A percentile compares a stretch with the other conserved stretches of the same genome.
phyloP scores from a whole-genome alignment of 768 basidiomycete genomes.

The Panaeolus cyanescens region DNA sequence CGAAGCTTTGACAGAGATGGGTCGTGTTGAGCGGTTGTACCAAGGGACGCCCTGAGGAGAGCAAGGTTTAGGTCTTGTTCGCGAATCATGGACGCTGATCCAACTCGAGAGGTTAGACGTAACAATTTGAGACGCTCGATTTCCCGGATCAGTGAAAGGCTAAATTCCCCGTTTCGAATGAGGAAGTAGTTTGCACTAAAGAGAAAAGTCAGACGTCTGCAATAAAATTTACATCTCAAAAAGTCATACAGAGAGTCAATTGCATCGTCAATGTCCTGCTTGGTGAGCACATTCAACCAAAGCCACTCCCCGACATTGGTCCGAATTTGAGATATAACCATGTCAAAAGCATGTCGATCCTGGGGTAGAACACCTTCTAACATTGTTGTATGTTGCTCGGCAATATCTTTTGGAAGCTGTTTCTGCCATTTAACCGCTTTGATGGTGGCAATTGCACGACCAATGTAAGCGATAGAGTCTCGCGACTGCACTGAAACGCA shows the following conservation, averaged over 20 bases:
- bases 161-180: constrained; percentile 86
- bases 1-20: constrained; percentile 71
- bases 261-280: constrained; percentile 79
- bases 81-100: constrained; percentile 73
- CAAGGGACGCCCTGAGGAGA: constrained; percentile 83
- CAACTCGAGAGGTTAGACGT: constrained; percentile 68
- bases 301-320: constrained; percentile 91
- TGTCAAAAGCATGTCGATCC: constrained; percentile 77
- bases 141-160: constrained; percentile 81
- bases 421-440: constrained; percentile 78
- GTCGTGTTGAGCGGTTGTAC: constrained; percentile 87
- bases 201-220: constrained; percentile 13
- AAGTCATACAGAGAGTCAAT: constrained; percentile 78
- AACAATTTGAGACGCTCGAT: constrained; percentile 83
- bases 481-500: constrained; percentile 72
- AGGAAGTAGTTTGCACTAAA: constrained; percentile 87
- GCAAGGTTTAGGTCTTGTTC: constrained; percentile 91
- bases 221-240: constrained; percentile 1
- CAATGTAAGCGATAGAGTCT: constrained; percentile 86
- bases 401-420: constrained; percentile 70
- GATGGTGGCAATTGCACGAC: constrained; percentile 83
- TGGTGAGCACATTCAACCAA: constrained; percentile 87
- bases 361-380: constrained; percentile 71
- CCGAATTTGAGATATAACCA: constrained; percentile 72
- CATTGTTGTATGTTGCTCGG: constrained; percentile 63